Evolutionary conservation across 129 eudicot species (phyloP).

Genomic region (Centella asiatica): DNA sequence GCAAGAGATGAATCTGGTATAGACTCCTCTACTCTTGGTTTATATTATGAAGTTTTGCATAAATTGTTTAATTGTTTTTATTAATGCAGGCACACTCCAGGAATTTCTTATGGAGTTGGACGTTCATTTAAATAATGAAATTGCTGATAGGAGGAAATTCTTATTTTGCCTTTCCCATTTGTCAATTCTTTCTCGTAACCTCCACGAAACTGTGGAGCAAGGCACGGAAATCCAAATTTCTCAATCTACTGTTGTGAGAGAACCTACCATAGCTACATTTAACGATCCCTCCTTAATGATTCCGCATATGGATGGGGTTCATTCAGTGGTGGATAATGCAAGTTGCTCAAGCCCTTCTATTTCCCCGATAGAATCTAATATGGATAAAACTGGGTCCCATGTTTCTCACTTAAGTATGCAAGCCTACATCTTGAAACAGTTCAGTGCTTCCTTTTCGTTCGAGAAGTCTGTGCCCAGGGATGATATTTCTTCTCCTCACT

Average conservation of each 20-base stretch:
- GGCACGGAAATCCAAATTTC: conserved; percentile 35
- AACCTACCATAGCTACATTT: not conserved
- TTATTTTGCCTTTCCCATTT: conserved; percentile 41
- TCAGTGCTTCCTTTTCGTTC: conserved; percentile 42
- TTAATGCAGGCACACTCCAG: conserved; percentile 61
- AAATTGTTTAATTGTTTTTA: conserved; percentile 17
- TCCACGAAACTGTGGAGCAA: conserved; percentile 29
- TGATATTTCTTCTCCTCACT: conserved; percentile 6
- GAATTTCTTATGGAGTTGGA: conserved; percentile 59
- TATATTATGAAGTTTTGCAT: not conserved
- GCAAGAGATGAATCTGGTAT: conserved; percentile 65
- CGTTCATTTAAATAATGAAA: conserved; percentile 33
- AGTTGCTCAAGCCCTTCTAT: conserved; percentile 34
- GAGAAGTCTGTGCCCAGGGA: conserved; percentile 41
- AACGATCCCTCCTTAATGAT: not conserved
- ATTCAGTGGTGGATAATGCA: conserved; percentile 25
- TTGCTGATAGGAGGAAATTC: conserved; percentile 35
- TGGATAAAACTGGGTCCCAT: conserved; percentile 13
- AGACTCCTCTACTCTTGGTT: conserved; percentile 9
- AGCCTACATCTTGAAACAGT: conserved; percentile 51
- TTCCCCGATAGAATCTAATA: conserved; percentile 13
- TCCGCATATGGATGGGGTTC: conserved; percentile 22
- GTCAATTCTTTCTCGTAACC: conserved; percentile 60
- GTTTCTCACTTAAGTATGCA: conserved; percentile 22
- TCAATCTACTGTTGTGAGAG: conserved; percentile 26